Evolutionary conservation across 345 rosid species (phyloP), one percentile per base, ranked within the genome.

Genomic region (Salix purpurea): DNA sequence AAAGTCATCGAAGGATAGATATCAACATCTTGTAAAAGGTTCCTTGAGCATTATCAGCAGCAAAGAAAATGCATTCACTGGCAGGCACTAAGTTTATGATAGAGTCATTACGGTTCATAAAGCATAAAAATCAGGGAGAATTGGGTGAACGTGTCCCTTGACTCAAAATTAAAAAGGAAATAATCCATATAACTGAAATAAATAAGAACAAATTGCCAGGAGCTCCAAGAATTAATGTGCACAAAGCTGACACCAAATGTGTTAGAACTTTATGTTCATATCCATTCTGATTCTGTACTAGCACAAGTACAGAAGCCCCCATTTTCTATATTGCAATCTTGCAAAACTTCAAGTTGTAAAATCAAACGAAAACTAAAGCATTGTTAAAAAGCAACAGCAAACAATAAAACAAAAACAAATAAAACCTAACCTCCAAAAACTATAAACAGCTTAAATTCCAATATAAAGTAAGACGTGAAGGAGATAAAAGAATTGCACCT

Each of bases 401-500:
- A 46, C 67, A 64, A 24, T 14, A 37, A 64, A 12, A 64, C 18
- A n/a, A 65, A 46, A 56, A 16, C 69, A 19, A 44, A 78, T 4
- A 36, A 26, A 16, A 8, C 61, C 4, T 36, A 46, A 71, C 54
- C 58, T 16, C 15, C 34, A 15, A 60, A 76, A 19, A 24, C 14
- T 42, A 15, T 12, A 14, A 23, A n/a, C 37, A 42, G 24, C 68
- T 54, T 8, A 28, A 37, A 72, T 61, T 39, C 40, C 75, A 48
- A 5, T 14, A 15, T 13, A 66, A n/a, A 39, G 56, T 5, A 36
- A 40, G n/a, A 7, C n/a, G 12, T 5, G 32, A 77, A 70, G n/a
- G 16, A 34, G 34, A 14, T 42, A 23, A 30, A 56, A 48, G 72
- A 48, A 68, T 69, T 70, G 52, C 65, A 93, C 97, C 98, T 70